Evolutionary conservation across 345 rosid species (phyloP), one percentile per base, ranked within the genome.

Genomic region (Ricinus communis): DNA sequence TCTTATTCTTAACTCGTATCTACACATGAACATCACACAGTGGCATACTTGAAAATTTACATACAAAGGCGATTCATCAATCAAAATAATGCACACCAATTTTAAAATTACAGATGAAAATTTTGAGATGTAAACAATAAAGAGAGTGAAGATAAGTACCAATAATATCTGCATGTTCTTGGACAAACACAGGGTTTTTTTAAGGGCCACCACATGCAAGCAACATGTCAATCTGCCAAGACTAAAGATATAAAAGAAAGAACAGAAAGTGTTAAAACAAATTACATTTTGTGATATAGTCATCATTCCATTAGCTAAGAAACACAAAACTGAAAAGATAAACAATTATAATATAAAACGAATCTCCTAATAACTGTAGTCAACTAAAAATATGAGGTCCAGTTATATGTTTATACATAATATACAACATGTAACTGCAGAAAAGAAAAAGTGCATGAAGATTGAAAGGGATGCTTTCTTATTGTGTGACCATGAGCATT

Each of bases 161-260:
- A 49, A 75, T 77, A 65, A 90, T 85, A 86, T 92, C 91, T 62
- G 96, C 97, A 70, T 87, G 97, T 81, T 95, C 91, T 81, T 92
- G 97, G 77, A 94, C 82, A 80, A 81, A 92, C 74, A 89, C 54
- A 0, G 76, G 72, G 66, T 94, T 92, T 82, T 89, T 90, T 21
- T 92, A 83, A 74, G 90, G 96, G 61, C 93, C 97, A 31, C 97
- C 99, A 51, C 97, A 92, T 43, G 96, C 97, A 72, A 95, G 88
- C 47, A 95, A 70, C 8, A 91, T 90, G 74, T 92, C 89, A 56
- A 94, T 87, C 97, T 92, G 79, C 75, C 77, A 70, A 50, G 60
- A 33, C 38, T 21, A 62, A 40, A 84, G 50, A 71, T 18, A 16
- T 21, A 15, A n/a, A 46, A 49, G 18, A 55, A 53, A 52, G 38